phyloP scores from a whole-genome alignment of 768 basidiomycete species.

The Phaeotremella skinneri region DNA sequence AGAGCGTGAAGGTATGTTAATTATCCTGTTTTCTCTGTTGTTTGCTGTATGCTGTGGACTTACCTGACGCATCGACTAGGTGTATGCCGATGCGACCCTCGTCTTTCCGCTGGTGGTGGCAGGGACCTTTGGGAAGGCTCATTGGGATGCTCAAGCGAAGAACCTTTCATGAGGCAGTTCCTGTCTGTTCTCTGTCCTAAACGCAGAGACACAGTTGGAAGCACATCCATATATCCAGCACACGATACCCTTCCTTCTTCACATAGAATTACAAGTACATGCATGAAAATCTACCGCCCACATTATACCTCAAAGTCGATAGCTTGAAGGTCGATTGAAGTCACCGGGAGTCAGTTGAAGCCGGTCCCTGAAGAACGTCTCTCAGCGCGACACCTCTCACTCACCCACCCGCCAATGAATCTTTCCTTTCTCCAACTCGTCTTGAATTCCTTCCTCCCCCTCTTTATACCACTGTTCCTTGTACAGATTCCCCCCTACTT shows the following conservation, averaged over 20 bases:
- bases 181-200: too few relatives aligned
- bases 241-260: neutral
- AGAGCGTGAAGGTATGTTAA: slow-evolving; percentile 53
- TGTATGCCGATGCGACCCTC: slow-evolving; percentile 93
- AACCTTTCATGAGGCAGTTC: too few relatives aligned
- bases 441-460: slow-evolving; percentile 4
- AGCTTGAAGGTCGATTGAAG: too few relatives aligned
- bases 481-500: neutral
- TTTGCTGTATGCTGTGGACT: neutral
- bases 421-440: slow-evolving; percentile 3
- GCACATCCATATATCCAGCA: neutral
- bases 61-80: slow-evolving; percentile 53
- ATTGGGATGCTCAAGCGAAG: slow-evolving; percentile 49
- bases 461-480: neutral
- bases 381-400: too few relatives aligned
- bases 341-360: too few relatives aligned
- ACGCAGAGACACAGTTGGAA: too few relatives aligned
- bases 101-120: slow-evolving; percentile 95
- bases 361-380: too few relatives aligned
- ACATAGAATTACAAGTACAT: too few relatives aligned
- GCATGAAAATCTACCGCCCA: too few relatives aligned
- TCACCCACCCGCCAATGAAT: too few relatives aligned
- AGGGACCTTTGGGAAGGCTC: slow-evolving; percentile 74
- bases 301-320: too few relatives aligned
- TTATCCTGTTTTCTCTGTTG: neutral